Evolutionary conservation across 441 rosid genomes (phyloP), one percentile per base, ranked within the genome.

Genomic region (Populus hybrid): DNA sequence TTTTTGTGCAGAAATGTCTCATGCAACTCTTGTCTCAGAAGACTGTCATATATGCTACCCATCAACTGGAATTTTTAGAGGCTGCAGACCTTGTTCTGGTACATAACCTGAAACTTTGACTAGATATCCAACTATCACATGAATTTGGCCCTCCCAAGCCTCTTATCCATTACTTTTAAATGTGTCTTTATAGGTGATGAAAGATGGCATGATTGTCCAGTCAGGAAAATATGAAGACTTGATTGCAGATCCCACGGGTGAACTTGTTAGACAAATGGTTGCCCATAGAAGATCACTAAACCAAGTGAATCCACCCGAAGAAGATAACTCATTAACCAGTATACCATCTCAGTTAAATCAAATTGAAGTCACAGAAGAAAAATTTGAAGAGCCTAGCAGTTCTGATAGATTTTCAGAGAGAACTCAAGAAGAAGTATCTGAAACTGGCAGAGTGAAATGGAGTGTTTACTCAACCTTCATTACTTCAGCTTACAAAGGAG

Each of bases 11-110:
- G 95, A 83, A 89, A 83, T 92, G 93, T 77, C 88, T 92, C 26
- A 74, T 76, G 85, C 85, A 85, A 53, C 85, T 88, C 64, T 79
- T 92, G 85, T 86, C 87, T 42, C 78, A 81, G 67, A 91, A 91
- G 81, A 92, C 95, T 6, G 92, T 91, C 63, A 71, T 92, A 30
- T 91, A 88, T 80, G 85, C 90, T 12, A 92, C 94, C 5, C 97
- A 92, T 85, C 94, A 92, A 71, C 73, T 92, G 81, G 95, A 91
- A 80, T 91, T 91, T 81, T 81, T 92, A 82, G 85, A 82, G 80
- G 86, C 89, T 24, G 89, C 97, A 67, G 95, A 92, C 72, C 87
- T 91, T 78, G 91, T 92, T 77, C 80, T 92, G 84, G 97, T 89
- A 82, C 78, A 84, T 71, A 30, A 32, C 73, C 67, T 9, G 42